Base-by-base conservation (phyloP, 2,329 filamentous ascomycete species). In the Fusarium proliferatum region DNA sequence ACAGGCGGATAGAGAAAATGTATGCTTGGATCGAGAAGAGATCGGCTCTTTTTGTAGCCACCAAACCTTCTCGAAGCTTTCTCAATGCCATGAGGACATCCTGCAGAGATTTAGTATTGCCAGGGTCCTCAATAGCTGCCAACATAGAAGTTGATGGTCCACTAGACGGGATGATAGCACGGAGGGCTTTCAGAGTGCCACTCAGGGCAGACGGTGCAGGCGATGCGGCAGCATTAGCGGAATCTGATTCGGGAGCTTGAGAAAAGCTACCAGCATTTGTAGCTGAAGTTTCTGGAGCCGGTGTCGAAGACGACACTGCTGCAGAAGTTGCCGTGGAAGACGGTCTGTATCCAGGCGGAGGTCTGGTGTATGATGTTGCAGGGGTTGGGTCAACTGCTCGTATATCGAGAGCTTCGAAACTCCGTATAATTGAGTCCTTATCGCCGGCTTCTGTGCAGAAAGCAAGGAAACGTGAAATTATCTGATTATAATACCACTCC, bases 1-100 rank as follows among this genome's bases (percentile, higher is more conserved):
- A 91, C 33, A 95, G 87, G 61, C 95, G 92, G 77, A 97, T 94
- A 77, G 94, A 94, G 86, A 98, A 98, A 71, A 97, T 90, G 83
- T 98, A 97, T 21, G 92, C 94, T 76, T 95, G 91, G n/a, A 93
- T 90, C 3, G 96, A 92, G 82, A 99, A 99, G 59, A 89, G 86
- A 79, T 97, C 93, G 41, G 87, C 85, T 26, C 95, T 90, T 60
- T 91, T 90, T 13, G 93, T 91, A 17, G 94, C 94, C 6, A 97
- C 90, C 53, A 98, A 92, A 30, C 92, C 95, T 85, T 99, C 96
- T 64, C 96, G 91, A 38, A 99, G 89, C 81, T 98, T 98, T 71
- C 96, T 92, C 80, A 98, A 91, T 6, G 96, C 94, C 77, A 93
- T 89, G 61, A 98, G 87, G 59, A 98, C 90, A 26, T 89, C 90